Conservation (phyloP, 2,329 filamentous ascomycete species). For the Botryotinia narcissicola region DNA sequence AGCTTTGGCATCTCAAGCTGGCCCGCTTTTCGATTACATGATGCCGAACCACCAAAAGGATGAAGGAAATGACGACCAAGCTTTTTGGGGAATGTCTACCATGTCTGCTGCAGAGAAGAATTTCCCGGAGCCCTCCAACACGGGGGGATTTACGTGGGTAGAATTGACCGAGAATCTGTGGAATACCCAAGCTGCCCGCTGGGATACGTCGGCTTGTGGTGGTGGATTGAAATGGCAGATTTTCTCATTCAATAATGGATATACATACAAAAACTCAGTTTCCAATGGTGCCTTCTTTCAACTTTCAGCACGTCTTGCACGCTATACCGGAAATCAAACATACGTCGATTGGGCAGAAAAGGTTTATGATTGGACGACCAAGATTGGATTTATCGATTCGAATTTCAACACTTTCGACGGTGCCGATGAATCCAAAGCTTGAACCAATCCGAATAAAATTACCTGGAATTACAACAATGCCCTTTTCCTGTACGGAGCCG, state of each 20-base stretch:
- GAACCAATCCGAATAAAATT: conserved; percentile 50
- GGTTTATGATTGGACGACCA: conserved; percentile 63
- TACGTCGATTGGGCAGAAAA: conserved; percentile 66
- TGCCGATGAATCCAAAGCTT: conserved; percentile 50
- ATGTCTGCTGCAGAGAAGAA: conserved; percentile 67
- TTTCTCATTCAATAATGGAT: conserved; percentile 71
- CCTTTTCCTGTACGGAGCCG: conserved; percentile 63
- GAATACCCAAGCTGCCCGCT: conserved; percentile 67
- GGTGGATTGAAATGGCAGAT: conserved; percentile 84
- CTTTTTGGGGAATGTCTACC: conserved; percentile 68
- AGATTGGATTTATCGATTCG: conserved; percentile 55
- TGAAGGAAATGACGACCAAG: conserved; percentile 73
- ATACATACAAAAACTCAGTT: conserved; percentile 80
- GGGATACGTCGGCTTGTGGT: conserved; percentile 65
- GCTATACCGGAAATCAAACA: conserved; percentile 64
- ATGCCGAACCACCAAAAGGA: conserved; percentile 53
- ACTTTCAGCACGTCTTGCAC: conserved; percentile 70
- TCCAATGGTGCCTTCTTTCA: conserved; percentile 84
- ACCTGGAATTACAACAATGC: conserved; percentile 66
- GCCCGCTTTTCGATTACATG: conserved; percentile 60
- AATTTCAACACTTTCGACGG: conserved; percentile 52
- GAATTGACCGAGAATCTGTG: conserved; percentile 69
- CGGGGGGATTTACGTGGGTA: conserved; percentile 59
- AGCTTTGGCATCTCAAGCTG: conserved; percentile 59
- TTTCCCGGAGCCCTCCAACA: conserved; percentile 57